Evolutionary conservation across 306 rosid species (phyloP), one percentile per base, ranked within the genome.

Genomic region (Luffa acutangula): DNA sequence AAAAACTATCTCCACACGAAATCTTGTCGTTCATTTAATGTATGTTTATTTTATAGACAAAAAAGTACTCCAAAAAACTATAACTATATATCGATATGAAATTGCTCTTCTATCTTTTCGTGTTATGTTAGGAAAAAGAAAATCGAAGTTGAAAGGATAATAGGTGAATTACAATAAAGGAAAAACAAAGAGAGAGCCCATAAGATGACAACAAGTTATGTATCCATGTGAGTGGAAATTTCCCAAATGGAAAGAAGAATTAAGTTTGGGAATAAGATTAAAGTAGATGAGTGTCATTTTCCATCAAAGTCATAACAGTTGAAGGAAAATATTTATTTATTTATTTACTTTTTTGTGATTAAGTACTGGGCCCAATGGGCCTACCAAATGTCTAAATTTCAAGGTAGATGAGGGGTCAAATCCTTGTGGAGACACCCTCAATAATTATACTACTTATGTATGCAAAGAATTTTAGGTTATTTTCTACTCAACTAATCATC

Each of bases 351-450:
- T 21, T 1, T 33, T 75, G 80, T 79, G 75, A 84, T 62, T 85
- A 58, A 85, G 76, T 51, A 49, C 54, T 41, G 83, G 66, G 83
- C 81, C 76, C 59, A 76, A 85, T 82, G 86, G 86, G 76, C 79
- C 89, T 80, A 12, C 79, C 37, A 46, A 48, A 56, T 48, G 83
- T 80, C 39, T 78, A 59, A 66, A 81, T 64, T 76, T 79, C 67
- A 63, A 74, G 79, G 80, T 71, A 45, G 86, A 59, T 82, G 79
- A 83, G 87, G 52, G 85, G 90, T 89, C 91, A 84, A 85, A 73
- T 91, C 89, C 85, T 71, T 81, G 71, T 63, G 54, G 81, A 80
- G 25, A 25, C 79, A 80, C 79, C 90, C 78, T 9, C 87, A 84
- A 80, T 80, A 81, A 83, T 83, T 77, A 76, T 77, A 78, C n/a